Conservation (phyloP, 2,329 filamentous ascomycete genomes). For the Colletotrichum caudatum region DNA sequence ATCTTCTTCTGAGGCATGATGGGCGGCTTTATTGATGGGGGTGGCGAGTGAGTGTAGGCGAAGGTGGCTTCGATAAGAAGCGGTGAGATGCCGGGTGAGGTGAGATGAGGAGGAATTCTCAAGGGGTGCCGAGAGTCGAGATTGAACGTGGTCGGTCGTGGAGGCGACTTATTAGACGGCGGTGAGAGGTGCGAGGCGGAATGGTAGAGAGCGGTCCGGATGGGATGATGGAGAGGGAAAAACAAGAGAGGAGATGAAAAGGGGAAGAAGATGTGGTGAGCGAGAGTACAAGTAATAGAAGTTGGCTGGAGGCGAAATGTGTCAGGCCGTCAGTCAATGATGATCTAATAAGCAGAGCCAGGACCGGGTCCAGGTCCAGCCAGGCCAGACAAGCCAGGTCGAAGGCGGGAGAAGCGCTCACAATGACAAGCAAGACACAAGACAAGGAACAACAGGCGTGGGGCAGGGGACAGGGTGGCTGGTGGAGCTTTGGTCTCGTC, state of each 20-base stretch:
- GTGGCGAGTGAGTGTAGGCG: slow-evolving; percentile 5
- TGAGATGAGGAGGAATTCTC: background rate
- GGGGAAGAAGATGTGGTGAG: slow-evolving; percentile 25
- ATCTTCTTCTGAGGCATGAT: slow-evolving; percentile 80
- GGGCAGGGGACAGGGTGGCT: slow-evolving; percentile 41
- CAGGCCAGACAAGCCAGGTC: slow-evolving; percentile 32
- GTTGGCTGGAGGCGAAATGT: slow-evolving; percentile 40
- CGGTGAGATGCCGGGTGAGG: slow-evolving; percentile 6
- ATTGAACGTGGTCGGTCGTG: slow-evolving; percentile 10
- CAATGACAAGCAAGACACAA: slow-evolving; percentile 40
- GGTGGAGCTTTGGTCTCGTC: slow-evolving; percentile 31
- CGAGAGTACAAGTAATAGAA: slow-evolving; percentile 33
- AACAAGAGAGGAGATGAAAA: background rate
- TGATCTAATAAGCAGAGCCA: slow-evolving; percentile 42
- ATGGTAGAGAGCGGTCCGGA: background rate
- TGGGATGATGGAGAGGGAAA: background rate
- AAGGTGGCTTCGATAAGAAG: slow-evolving; percentile 16
- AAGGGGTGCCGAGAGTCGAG: slow-evolving; percentile 21
- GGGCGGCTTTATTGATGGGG: slow-evolving; percentile 37
- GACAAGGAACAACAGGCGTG: slow-evolving; percentile 38
- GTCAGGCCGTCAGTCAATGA: slow-evolving; percentile 39
- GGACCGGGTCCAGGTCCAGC: slow-evolving; percentile 27
- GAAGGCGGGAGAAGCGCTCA: slow-evolving; percentile 42
- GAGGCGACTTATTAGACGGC: slow-evolving; percentile 1
- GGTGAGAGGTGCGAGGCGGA: slow-evolving; percentile 2